Evolutionary conservation across 1,139 yeast species (phyloP), one percentile per base, ranked within the genome.

Genomic region (Yamadazyma dendronema): DNA sequence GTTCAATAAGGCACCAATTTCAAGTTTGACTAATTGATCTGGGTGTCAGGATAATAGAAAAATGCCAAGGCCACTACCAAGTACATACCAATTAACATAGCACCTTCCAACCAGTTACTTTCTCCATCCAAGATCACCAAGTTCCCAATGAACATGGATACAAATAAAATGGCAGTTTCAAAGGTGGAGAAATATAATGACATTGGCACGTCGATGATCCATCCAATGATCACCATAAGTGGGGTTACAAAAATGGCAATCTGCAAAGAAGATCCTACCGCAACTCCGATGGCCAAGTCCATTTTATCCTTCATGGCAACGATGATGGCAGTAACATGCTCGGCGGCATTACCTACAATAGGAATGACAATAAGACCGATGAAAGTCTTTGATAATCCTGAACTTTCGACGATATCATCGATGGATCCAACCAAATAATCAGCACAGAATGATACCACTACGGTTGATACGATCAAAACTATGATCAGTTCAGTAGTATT

Each of bases 331-430:
- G 97, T 92, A 34, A 87, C 97, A 60, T 92, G 98, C 63, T 92
- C 98, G 11, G 98, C 97, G 2, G 98, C 98, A 54, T 92, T 92
- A 41, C 98, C 98, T 22, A 92, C 97, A 46, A 94, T 90, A 34
- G 98, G 98, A 45, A 92, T 82, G 34, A 92, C 80, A 51, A 92
- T 84, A 49, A 92, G 72, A 60, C 98, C 98, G 52, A 92, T 88
- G 55, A 92, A 92, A 0, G 97, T 90, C 72, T 90, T 92, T 35
- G 96, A 85, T 46, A 92, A 72, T 3, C 96, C 96, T 3, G 95
- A 79, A 29, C 79, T 66, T 44, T 71, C 85, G 28, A 92, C 98
- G 46, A 92, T 80, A 42, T 77, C 83, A 63, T 92, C 97, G 52
- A 92, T 92, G 22, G 96, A 83, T 26, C 90, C 94, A 39, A 92